Evolutionary conservation across 2,329 filamentous ascomycete genomes (phyloP).

Genomic region (Xylariaceae sp.): DNA sequence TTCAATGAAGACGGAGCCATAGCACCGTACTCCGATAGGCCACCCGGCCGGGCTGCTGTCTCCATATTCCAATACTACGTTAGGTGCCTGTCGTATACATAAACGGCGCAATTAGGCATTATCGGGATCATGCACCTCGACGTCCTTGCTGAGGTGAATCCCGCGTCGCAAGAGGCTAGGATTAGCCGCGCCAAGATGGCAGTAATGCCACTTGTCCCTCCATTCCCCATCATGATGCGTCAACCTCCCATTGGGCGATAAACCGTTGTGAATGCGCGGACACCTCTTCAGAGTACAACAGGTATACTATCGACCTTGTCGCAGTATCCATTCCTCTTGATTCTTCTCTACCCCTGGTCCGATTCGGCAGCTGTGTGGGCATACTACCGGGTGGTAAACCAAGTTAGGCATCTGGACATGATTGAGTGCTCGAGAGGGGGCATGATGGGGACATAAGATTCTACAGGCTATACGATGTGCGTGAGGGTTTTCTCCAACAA

Average conservation of each 20-base stretch:
- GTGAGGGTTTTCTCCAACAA: neutral
- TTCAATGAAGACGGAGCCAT: neutral
- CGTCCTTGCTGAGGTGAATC: neutral
- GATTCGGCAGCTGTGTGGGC: neutral
- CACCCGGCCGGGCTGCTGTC: too few species aligned
- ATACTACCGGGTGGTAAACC: neutral
- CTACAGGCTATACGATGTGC: neutral
- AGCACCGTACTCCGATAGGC: neutral
- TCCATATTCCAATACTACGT: neutral
- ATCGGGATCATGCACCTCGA: neutral
- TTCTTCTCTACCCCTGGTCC: neutral
- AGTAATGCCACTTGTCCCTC: neutral
- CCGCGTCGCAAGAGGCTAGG: neutral
- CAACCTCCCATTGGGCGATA: slow-evolving; percentile 8
- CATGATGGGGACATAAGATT: too few species aligned
- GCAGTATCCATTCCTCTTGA: neutral
- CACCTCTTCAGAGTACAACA: neutral
- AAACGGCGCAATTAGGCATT: neutral
- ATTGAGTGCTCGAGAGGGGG: neutral
- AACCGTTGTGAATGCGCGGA: neutral
- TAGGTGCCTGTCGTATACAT: neutral
- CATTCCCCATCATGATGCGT: neutral
- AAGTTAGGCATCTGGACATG: neutral
- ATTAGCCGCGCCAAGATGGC: neutral
- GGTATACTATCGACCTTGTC: neutral